A percentile compares a stretch with the other conserved stretches of the same genome.
These are phyloP conservation scores for Septoria linicola DNA, from an alignment of 2,329 filamentous ascomycete genomes.

Conservation along the genomic window DNA sequence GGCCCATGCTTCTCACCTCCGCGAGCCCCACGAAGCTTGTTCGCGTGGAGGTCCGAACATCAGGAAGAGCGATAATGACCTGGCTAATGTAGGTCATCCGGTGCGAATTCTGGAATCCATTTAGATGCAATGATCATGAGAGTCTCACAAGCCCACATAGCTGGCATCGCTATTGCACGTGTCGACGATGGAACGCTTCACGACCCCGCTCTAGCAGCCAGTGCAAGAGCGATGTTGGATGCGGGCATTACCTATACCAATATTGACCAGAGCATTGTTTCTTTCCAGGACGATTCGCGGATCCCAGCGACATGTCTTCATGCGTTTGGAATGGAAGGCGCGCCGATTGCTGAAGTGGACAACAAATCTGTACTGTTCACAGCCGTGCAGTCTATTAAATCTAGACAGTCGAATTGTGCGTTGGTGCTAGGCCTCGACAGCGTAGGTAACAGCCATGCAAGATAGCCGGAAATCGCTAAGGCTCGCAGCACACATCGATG, in stretches of 20 bases:
- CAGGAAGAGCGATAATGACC: no score
- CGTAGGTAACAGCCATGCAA: slow-evolving; percentile 7
- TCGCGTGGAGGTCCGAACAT: background rate
- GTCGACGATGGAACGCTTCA: slow-evolving; percentile 3
- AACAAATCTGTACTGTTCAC: slow-evolving; percentile 26
- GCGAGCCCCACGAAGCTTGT: slow-evolving; percentile 7
- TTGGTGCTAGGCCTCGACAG: slow-evolving; percentile 28
- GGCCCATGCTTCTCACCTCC: slow-evolving; percentile 3
- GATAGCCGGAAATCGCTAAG: background rate
- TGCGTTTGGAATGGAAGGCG: slow-evolving; percentile 27
- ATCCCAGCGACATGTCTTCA: slow-evolving; percentile 24
- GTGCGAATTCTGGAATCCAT: background rate
- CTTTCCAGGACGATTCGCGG: slow-evolving; percentile 22
- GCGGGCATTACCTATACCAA: slow-evolving; percentile 31
- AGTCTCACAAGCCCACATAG: slow-evolving; percentile 26
- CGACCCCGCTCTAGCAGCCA: slow-evolving; percentile 23
- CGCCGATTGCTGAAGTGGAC: slow-evolving; percentile 24
- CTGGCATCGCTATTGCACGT: slow-evolving; percentile 26
- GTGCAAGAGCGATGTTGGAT: slow-evolving; percentile 32
- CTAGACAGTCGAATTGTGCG: slow-evolving; percentile 25
- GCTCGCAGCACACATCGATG: slow-evolving; percentile 1
- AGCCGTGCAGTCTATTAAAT: slow-evolving; percentile 24
- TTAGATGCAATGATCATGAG: slow-evolving; percentile 18
- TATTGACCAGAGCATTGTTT: slow-evolving; percentile 26
- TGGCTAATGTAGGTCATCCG: no score